Base-by-base conservation (phyloP, 495 filamentous ascomycete species). In the Penicillium simplicissimum region DNA sequence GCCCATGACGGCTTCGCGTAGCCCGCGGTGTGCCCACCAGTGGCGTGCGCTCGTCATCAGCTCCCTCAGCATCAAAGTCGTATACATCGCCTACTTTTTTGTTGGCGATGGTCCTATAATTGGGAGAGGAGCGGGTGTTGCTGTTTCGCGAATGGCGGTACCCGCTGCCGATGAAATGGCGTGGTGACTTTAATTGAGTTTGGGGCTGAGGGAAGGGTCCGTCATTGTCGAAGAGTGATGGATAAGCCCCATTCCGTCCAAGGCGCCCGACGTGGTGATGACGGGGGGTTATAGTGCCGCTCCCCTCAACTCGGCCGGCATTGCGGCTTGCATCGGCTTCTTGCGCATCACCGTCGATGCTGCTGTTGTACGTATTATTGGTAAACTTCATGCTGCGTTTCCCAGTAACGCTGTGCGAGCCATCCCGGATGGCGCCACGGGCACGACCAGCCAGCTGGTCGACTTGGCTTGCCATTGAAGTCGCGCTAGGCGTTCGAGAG, bases 341-440 rank as follows among this genome's bases (percentile, higher is more conserved):
- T 25, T 79, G 80, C n/a, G 70, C 73, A 13, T 86, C 81, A 36
- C 82, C 83, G 54, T 91, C 88, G 40, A 82, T 80, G 57, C 77
- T 84, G 64, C 75, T 81, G 60, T 79, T 82, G 72, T 86, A 90
- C 38, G 87, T 87, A 59, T 90, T 90, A 74, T 90, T 96, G n/a
- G 91, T 89, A 67, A 98, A 98, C 68, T 98, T 98, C 95, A 98
- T 98, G 75, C 90, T 96, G 73, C 91, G 90, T 79, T 97, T 97
- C 60, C 88, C 85, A 8, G 85, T 83, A 17, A 92, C 81, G 49
- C 82, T 86, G 55, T 88, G 88, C n/a, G 83, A 79, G 17, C 81
- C 80, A 70, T 82, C 85, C 52, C 93, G 85, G 58, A 90, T 74
- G 49, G 84, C 80, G 57, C 77, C 64, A 58, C 87, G 84, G 64